A percentile compares a stretch with the other conserved stretches of the same genome.
Evolutionary conservation across 1,284 basidiomycete species (phyloP).

Genomic region (Ustilago esculenta): DNA sequence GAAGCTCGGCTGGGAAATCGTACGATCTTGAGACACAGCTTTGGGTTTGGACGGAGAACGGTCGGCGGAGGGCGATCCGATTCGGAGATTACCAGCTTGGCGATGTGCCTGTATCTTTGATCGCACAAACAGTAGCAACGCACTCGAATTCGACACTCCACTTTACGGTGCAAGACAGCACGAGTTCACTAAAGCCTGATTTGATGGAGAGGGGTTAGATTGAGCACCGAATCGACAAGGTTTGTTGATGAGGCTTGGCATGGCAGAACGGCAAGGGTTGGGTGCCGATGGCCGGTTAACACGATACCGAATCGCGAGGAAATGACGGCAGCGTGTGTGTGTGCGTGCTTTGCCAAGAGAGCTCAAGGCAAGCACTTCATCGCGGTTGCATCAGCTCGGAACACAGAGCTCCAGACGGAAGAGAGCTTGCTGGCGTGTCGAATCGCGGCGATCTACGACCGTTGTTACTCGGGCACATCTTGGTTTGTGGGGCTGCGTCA

Average conservation of each 20-base stretch:
- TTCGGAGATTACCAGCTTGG: neutral
- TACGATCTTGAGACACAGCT: conserved; percentile 7
- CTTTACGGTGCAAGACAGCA: too few species aligned
- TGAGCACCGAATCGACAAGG: too few species aligned
- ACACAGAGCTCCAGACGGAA: conserved; percentile 9
- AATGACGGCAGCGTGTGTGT: neutral
- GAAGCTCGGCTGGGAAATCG: conserved; percentile 82
- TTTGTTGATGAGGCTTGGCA: too few species aligned
- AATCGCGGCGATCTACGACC: conserved; percentile 9
- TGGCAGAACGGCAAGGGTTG: neutral
- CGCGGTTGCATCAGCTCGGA: conserved; percentile 23
- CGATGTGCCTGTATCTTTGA: conserved; percentile 20
- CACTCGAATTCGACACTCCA: too few species aligned
- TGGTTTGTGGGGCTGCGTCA: conserved; percentile 10
- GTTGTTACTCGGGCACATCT: neutral
- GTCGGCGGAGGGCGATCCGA: conserved; percentile 5
- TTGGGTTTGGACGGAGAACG: too few species aligned
- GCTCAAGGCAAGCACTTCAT: conserved; percentile 11
- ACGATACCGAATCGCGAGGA: neutral
- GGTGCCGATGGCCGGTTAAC: neutral
- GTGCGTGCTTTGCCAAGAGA: neutral
- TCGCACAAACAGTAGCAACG: conserved; percentile 12
- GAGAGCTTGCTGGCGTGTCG: neutral
- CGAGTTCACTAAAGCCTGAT: too few species aligned
- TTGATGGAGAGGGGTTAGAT: too few species aligned